Percentiles rank a stretch among this genome's conserved stretches.
These are phyloP conservation scores for Pyrus hybrid DNA, from an alignment of 331 rosid genomes.

Conservation along the genomic window DNA sequence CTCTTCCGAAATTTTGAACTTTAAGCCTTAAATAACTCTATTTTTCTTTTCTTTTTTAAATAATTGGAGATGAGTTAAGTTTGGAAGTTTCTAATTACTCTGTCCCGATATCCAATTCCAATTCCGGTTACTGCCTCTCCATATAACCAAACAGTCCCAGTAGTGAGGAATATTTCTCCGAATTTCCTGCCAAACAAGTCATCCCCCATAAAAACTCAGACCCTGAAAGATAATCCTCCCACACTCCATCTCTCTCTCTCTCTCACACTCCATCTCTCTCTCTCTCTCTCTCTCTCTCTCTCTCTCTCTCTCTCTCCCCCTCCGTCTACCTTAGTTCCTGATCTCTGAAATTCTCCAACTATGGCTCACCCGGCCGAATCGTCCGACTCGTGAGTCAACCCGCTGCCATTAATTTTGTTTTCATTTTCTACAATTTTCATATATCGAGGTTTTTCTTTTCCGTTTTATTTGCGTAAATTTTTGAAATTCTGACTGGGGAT, in stretches of 20 bases:
- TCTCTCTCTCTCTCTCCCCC: no score
- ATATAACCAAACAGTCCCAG: background rate
- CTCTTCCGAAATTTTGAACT: no score
- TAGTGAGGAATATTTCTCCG: background rate
- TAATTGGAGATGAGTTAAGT: background rate
- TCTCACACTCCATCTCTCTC: background rate
- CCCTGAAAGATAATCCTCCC: background rate
- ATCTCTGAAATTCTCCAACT: slow-evolving; percentile 9
- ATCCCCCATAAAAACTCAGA: background rate
- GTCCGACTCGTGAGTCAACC: slow-evolving; percentile 44
- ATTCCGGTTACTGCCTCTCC: background rate
- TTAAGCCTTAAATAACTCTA: no score
- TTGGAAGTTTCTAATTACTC: background rate
- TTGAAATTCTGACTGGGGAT: background rate
- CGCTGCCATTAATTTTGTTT: background rate
- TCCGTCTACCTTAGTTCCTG: background rate
- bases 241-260: background rate
- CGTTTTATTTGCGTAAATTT: background rate
- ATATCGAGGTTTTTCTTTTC: background rate
- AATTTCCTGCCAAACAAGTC: background rate
- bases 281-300: no score
- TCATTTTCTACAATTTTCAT: background rate
- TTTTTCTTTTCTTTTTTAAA: no score
- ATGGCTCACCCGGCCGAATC: slow-evolving; percentile 48
- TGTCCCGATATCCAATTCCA: background rate